phyloP scores from a whole-genome alignment of 1,284 basidiomycete genomes.

The Peniophora sp. region DNA sequence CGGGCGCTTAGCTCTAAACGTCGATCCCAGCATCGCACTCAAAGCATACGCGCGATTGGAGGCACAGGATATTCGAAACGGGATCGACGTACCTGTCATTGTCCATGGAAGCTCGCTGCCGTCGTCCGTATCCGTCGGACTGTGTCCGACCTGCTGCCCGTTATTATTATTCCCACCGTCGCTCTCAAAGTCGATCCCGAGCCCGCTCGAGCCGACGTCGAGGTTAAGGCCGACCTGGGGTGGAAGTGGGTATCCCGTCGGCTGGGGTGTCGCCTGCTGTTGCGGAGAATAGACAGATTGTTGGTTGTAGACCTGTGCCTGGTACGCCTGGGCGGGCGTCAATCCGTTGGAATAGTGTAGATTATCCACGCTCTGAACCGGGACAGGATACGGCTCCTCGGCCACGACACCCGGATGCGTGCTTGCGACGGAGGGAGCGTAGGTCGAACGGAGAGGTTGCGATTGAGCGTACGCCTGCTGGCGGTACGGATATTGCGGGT shows the following conservation, averaged over 20 bases:
- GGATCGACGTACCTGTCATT: slow-evolving; percentile 15
- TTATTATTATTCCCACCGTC: slow-evolving; percentile 14
- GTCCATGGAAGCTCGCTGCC: slow-evolving; percentile 58
- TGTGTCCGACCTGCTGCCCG: slow-evolving; percentile 8
- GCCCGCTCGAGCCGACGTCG: not conserved
- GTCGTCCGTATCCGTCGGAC: slow-evolving; percentile 37
- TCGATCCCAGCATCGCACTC: not conserved
- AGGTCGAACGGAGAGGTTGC: slow-evolving; percentile 17
- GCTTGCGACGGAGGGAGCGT: slow-evolving; percentile 8
- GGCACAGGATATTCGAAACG: not conserved
- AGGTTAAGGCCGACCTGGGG: slow-evolving; percentile 8
- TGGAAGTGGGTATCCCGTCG: not conserved
- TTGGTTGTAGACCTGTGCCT: slow-evolving; percentile 54
- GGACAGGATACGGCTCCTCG: slow-evolving; percentile 41
- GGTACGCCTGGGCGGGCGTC: slow-evolving; percentile 73
- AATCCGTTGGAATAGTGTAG: slow-evolving; percentile 34
- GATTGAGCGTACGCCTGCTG: slow-evolving; percentile 18
- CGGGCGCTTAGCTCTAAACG: too few relatives aligned
- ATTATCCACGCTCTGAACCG: not conserved
- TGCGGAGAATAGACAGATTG: slow-evolving; percentile 8
- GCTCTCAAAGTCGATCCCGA: slow-evolving; percentile 40
- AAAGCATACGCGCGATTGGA: not conserved
- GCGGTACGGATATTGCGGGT: slow-evolving; percentile 20
- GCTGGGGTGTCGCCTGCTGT: slow-evolving; percentile 1
- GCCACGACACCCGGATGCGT: slow-evolving; percentile 28